These are phyloP conservation scores for Neostapfia colusana DNA, from an alignment of 176 grass and related monocot species.

Conservation along the genomic window DNA sequence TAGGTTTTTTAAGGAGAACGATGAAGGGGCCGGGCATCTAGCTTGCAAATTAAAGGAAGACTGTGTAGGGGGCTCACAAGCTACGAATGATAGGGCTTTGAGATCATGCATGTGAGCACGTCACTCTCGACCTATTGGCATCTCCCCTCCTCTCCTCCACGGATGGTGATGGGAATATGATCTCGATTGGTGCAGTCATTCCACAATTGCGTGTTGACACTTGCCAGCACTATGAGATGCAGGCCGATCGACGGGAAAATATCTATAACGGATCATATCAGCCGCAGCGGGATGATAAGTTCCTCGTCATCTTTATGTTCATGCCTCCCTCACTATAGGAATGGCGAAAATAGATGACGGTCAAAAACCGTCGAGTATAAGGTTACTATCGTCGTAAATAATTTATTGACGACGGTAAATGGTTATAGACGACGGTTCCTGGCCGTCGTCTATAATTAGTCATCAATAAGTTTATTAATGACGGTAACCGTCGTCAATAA, in stretches of 20 bases:
- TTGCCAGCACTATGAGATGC: conserved; percentile 20
- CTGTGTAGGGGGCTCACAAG: conserved; percentile 39
- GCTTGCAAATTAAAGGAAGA: conserved; percentile 28
- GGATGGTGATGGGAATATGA: not conserved
- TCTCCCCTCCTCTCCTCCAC: conserved; percentile 3
- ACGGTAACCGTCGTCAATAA: too few relatives aligned
- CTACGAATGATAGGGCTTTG: conserved; percentile 51
- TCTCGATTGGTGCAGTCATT: not conserved
- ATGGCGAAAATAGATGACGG: too few relatives aligned
- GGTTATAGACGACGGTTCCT: too few relatives aligned
- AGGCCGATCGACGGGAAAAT: conserved; percentile 18
- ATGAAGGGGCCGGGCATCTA: conserved; percentile 41
- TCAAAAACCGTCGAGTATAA: too few relatives aligned
- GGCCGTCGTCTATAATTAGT: too few relatives aligned
- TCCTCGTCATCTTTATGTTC: not conserved
- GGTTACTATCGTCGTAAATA: too few relatives aligned
- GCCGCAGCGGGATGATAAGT: not conserved
- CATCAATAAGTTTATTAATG: too few relatives aligned
- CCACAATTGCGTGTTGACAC: conserved; percentile 23
- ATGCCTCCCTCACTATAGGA: not conserved
- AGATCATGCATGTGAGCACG: conserved; percentile 80
- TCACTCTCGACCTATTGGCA: conserved; percentile 53
- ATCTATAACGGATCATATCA: conserved; percentile 6
- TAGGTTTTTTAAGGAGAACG: conserved; percentile 45
- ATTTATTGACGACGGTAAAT: too few relatives aligned